These are phyloP conservation scores for Ogataea angusta DNA, from an alignment of 805 yeast genomes.

Conservation along the genomic window DNA sequence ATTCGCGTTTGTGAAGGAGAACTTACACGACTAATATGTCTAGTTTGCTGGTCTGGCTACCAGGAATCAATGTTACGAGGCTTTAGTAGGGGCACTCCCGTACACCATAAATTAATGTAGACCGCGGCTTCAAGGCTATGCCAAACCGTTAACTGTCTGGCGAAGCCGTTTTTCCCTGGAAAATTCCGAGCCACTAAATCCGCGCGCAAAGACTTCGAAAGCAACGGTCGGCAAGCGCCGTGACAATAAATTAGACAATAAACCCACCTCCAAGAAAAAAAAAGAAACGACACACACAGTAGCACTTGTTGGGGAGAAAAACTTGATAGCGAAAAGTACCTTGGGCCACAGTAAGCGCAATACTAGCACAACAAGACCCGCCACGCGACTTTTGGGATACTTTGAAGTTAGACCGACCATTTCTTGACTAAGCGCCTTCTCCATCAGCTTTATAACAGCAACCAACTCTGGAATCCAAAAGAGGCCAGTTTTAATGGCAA, in stretches of 20 bases:
- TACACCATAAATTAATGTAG: slow-evolving; percentile 2
- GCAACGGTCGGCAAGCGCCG: not conserved
- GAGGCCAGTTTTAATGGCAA: not conserved
- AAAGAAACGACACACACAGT: slow-evolving; percentile 1
- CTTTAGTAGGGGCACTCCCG: slow-evolving; percentile 1
- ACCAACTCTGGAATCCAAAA: not conserved
- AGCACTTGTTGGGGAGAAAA: slow-evolving; percentile 4
- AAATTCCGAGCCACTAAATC: not conserved
- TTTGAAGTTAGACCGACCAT: not conserved
- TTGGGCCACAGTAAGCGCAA: not conserved
- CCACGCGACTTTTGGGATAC: not conserved
- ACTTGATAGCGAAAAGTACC: not conserved
- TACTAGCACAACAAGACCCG: not conserved
- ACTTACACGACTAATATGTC: slow-evolving; percentile 23
- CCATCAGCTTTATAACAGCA: too few relatives aligned
- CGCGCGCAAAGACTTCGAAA: not conserved
- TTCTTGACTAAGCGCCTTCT: too few relatives aligned
- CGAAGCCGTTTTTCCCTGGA: not conserved
- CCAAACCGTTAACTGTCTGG: slow-evolving; percentile 2
- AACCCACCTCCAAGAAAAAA: not conserved
- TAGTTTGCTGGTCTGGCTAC: slow-evolving; percentile 12
- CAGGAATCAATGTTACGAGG: slow-evolving; percentile 1
- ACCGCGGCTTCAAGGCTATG: not conserved
- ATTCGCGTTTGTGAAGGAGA: slow-evolving; percentile 75
- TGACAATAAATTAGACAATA: not conserved